phyloP scores from a whole-genome alignment of 345 rosid species.

The Lagerstroemia speciosa region DNA sequence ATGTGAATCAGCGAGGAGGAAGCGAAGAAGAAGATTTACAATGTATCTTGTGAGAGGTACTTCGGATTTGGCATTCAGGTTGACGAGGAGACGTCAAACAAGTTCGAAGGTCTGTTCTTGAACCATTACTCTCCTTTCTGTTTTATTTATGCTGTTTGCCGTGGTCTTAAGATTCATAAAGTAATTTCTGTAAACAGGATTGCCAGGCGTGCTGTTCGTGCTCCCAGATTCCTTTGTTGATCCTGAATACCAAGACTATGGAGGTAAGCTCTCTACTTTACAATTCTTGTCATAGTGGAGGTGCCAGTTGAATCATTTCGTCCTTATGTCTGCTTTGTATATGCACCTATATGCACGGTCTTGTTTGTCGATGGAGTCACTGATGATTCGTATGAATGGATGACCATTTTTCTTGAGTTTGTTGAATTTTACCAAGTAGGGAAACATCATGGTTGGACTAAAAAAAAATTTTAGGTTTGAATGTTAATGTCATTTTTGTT shows the following conservation, averaged over 20 bases:
- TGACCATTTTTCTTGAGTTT: background rate
- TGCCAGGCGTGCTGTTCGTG: conserved; percentile 86
- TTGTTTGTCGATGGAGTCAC: background rate
- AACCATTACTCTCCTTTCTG: background rate
- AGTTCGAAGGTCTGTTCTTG: conserved; percentile 61
- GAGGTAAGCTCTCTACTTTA: conserved; percentile 39
- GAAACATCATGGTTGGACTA: background rate
- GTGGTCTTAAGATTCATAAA: background rate
- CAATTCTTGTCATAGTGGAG: background rate
- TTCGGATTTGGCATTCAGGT: conserved; percentile 92
- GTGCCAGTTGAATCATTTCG: background rate
- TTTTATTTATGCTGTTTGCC: background rate
- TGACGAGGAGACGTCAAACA: conserved; percentile 90
- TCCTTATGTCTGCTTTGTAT: background rate
- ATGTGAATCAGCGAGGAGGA: conserved; percentile 61
- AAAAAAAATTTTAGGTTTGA: background rate
- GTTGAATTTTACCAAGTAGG: background rate
- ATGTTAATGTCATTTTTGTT: background rate
- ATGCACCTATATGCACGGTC: too few relatives aligned
- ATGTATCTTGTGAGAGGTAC: conserved; percentile 94
- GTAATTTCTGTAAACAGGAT: conserved; percentile 29
- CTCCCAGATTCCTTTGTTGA: conserved; percentile 94
- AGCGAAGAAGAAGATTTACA: conserved; percentile 82
- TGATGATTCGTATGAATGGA: background rate
- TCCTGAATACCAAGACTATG: conserved; percentile 83